Evolutionary conservation across 2,329 filamentous ascomycete species (phyloP).

Genomic region (Fusarium concolor): DNA sequence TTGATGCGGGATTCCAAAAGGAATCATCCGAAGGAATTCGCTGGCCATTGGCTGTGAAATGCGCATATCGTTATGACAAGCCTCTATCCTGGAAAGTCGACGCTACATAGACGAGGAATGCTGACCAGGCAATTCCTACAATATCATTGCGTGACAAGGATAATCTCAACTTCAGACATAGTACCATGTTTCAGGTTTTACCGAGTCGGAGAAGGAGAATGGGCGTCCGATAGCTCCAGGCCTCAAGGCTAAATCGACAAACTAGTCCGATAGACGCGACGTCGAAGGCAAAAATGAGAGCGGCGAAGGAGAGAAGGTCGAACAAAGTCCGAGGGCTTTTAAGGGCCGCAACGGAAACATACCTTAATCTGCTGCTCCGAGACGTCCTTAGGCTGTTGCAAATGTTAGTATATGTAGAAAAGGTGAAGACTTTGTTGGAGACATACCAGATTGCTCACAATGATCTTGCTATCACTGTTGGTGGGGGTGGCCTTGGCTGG

Average conservation of each 20-base stretch:
- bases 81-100: slow-evolving; percentile 44
- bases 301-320: slow-evolving; percentile 64
- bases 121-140: slow-evolving; percentile 65
- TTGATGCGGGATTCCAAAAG: slow-evolving; percentile 39
- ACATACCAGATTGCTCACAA: slow-evolving; percentile 97
- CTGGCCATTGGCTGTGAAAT: slow-evolving; percentile 37
- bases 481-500: slow-evolving; percentile 72
- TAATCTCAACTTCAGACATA: slow-evolving; percentile 68
- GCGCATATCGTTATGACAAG: slow-evolving; percentile 35
- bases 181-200: slow-evolving; percentile 49
- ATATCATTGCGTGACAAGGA: slow-evolving; percentile 63
- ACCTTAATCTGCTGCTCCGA: slow-evolving; percentile 99
- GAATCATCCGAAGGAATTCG: slow-evolving; percentile 46
- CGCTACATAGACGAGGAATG: slow-evolving; percentile 50
- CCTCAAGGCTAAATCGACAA: slow-evolving; percentile 32
- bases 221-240: slow-evolving; percentile 45
- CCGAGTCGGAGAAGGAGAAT: slow-evolving; percentile 49
- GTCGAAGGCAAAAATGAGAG: slow-evolving; percentile 52
- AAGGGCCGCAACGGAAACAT: slow-evolving; percentile 91
- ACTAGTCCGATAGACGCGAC: slow-evolving; percentile 38
- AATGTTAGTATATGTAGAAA: slow-evolving; percentile 59
- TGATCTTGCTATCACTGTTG: slow-evolving; percentile 89
- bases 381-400: slow-evolving; percentile 87
- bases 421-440: neutral
- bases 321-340: slow-evolving; percentile 75